A percentile compares a stretch with the other conserved stretches of the same genome.
These are phyloP conservation scores for Dissoconium aciculare DNA, from an alignment of 2,329 filamentous ascomycete species.

Conservation along the genomic window DNA sequence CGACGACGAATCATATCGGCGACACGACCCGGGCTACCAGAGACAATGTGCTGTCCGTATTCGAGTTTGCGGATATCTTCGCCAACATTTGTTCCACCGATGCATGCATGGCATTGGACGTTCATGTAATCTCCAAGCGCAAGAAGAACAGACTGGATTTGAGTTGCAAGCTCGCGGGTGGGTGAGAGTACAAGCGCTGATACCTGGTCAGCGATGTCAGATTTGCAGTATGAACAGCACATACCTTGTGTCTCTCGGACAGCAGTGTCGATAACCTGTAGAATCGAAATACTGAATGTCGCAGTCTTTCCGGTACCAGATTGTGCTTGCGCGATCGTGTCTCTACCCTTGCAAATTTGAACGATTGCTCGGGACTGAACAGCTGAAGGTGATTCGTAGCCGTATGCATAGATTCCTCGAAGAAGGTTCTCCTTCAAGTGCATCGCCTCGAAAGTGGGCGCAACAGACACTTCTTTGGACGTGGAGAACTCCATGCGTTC, in stretches of 20 bases:
- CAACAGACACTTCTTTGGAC: constrained; percentile 92
- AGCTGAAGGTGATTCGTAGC: constrained; percentile 93
- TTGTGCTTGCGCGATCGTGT: constrained; percentile 96
- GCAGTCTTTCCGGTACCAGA: constrained; percentile 99
- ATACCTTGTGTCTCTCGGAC: constrained; percentile 95
- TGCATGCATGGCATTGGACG: constrained; percentile 96
- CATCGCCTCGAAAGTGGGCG: constrained; percentile 79
- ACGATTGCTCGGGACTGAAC: constrained; percentile 97
- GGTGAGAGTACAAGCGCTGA: constrained; percentile 81
- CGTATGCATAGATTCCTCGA: constrained; percentile 94
- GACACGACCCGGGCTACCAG: constrained; percentile 91
- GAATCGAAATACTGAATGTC: constrained; percentile 96
- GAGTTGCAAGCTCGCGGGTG: constrained; percentile 88
- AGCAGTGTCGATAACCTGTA: constrained; percentile 94
- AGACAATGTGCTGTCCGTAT: constrained; percentile 94
- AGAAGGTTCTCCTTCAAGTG: constrained; percentile 94
- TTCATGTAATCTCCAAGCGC: constrained; percentile 99
- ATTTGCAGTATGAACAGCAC: constrained; percentile 29
- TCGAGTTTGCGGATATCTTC: constrained; percentile 97
- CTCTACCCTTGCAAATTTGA: constrained; percentile 95
- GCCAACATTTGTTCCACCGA: constrained; percentile 92
- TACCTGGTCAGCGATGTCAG: constrained; percentile 31
- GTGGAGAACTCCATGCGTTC: constrained; percentile 97
- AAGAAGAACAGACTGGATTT: constrained; percentile 97
- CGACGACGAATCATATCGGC: constrained; percentile 68